Conservation (phyloP, 2,329 filamentous ascomycete genomes). For the Camptophora hylomeconis region DNA sequence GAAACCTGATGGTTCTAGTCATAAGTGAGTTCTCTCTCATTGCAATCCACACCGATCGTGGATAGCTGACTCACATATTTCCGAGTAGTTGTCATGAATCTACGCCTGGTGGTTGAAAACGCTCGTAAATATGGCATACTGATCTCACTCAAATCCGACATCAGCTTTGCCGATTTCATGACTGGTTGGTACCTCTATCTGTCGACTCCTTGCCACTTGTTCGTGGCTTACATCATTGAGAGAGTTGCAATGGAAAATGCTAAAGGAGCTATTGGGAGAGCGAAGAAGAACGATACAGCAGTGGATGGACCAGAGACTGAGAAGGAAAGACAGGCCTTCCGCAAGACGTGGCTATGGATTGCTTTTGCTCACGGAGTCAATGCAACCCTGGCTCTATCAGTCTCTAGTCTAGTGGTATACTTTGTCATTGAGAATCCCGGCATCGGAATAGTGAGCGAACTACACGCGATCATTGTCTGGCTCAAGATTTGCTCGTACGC, state of each 20-base stretch:
- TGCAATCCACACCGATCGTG: slow-evolving; percentile 1
- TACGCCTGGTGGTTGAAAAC: slow-evolving; percentile 92
- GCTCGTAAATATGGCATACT: slow-evolving; percentile 70
- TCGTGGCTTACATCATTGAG: slow-evolving; percentile 85
- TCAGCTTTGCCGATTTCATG: slow-evolving; percentile 62
- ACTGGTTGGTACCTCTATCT: slow-evolving; percentile 70
- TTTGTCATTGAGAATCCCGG: slow-evolving; percentile 83
- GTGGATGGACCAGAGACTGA: slow-evolving; percentile 43
- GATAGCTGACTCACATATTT: slow-evolving; percentile 13
- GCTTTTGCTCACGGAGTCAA: slow-evolving; percentile 74
- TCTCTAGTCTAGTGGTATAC: slow-evolving; percentile 79
- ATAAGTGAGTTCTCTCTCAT: slow-evolving; percentile 44
- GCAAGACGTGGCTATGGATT: slow-evolving; percentile 65
- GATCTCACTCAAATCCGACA: slow-evolving; percentile 81
- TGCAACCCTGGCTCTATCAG: slow-evolving; percentile 63
- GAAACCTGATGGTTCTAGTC: slow-evolving; percentile 92
- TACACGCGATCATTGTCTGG: slow-evolving; percentile 91
- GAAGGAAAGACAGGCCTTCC: slow-evolving; percentile 50
- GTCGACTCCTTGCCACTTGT: slow-evolving; percentile 78
- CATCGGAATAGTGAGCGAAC: slow-evolving; percentile 78
- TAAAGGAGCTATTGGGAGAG: slow-evolving; percentile 48
- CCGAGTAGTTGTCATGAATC: slow-evolving; percentile 68
- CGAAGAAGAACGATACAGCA: slow-evolving; percentile 38
- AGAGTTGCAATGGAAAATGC: slow-evolving; percentile 69
- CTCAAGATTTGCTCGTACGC: slow-evolving; percentile 93